Evolutionary conservation across 306 rosid species (phyloP).

Genomic region (Macrotyloma uniflorum): DNA sequence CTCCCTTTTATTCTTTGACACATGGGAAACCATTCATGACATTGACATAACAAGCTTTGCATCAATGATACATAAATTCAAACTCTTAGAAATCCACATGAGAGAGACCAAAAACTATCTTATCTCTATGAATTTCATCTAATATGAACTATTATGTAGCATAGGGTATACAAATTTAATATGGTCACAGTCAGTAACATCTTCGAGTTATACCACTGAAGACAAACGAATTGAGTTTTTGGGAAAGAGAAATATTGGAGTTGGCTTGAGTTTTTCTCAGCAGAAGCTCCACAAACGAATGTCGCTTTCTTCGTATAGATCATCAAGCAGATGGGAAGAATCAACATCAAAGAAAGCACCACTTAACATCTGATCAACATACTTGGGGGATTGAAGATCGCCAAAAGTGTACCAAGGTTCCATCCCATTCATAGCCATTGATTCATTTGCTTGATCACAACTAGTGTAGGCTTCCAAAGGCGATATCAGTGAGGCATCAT

Average conservation of each 20-base stretch:
- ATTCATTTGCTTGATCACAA: slow-evolving; percentile 34
- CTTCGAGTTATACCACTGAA: slow-evolving; percentile 41
- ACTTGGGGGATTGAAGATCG: slow-evolving; percentile 56
- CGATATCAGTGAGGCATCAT: slow-evolving; percentile 49
- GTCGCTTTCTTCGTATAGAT: slow-evolving; percentile 77
- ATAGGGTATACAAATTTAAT: slow-evolving; percentile 27
- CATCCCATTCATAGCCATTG: slow-evolving; percentile 48
- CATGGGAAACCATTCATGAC: slow-evolving; percentile 37
- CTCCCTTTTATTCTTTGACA: slow-evolving; percentile 35
- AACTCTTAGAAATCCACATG: slow-evolving; percentile 45
- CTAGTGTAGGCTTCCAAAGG: slow-evolving; percentile 39
- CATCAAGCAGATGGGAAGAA: slow-evolving; percentile 56
- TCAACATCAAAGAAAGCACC: slow-evolving; percentile 65
- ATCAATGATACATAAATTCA: slow-evolving; percentile 41
- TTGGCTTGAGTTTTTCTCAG: slow-evolving; percentile 44
- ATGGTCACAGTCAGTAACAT: slow-evolving; percentile 59
- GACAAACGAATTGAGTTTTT: slow-evolving; percentile 44
- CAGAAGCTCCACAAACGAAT: slow-evolving; percentile 90
- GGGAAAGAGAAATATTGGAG: slow-evolving; percentile 12
- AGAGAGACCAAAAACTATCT: slow-evolving; percentile 49
- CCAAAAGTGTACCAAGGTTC: slow-evolving; percentile 71
- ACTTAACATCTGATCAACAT: slow-evolving; percentile 67
- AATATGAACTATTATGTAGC: slow-evolving; percentile 32
- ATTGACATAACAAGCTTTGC: slow-evolving; percentile 42
- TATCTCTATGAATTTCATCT: slow-evolving; percentile 47